Conservation (phyloP, 306 rosid genomes). For the Abrus pulchellus region DNA sequence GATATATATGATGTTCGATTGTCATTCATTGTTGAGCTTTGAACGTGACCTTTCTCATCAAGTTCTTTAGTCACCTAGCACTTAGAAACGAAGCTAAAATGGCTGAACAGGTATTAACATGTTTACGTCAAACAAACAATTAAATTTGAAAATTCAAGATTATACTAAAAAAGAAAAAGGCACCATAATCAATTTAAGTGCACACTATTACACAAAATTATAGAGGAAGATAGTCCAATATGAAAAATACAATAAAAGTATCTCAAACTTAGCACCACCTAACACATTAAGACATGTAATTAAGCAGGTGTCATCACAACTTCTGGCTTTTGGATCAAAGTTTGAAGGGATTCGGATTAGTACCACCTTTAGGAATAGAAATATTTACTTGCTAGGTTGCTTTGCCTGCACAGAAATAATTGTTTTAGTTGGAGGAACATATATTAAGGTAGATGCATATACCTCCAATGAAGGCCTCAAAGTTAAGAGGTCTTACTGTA, state of each 20-base stretch:
- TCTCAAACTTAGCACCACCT: constrained; percentile 52
- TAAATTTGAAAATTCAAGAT: neutral
- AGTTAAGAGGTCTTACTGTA: constrained; percentile 22
- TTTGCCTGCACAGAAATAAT: constrained; percentile 55
- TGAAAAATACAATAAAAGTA: constrained; percentile 39
- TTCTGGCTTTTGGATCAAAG: constrained; percentile 74
- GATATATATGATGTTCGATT: neutral
- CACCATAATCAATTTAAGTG: constrained; percentile 40
- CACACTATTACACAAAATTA: constrained; percentile 54
- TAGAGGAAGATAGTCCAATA: constrained; percentile 47
- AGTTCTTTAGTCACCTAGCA: neutral
- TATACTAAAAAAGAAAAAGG: constrained; percentile 32
- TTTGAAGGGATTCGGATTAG: constrained; percentile 61
- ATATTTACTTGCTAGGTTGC: constrained; percentile 64
- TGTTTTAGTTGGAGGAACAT: neutral
- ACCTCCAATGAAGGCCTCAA: constrained; percentile 53
- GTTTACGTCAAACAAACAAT: neutral
- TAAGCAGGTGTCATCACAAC: constrained; percentile 70
- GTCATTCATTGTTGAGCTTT: neutral
- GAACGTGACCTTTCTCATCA: neutral
- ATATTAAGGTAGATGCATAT: constrained; percentile 40
- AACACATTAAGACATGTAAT: constrained; percentile 53
- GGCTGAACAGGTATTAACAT: neutral
- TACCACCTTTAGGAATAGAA: constrained; percentile 66
- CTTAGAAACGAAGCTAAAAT: neutral